A percentile compares a stretch with the other conserved stretches of the same genome.
phyloP scores from a whole-genome alignment of 345 rosid genomes.

The Ceriops decandra region DNA sequence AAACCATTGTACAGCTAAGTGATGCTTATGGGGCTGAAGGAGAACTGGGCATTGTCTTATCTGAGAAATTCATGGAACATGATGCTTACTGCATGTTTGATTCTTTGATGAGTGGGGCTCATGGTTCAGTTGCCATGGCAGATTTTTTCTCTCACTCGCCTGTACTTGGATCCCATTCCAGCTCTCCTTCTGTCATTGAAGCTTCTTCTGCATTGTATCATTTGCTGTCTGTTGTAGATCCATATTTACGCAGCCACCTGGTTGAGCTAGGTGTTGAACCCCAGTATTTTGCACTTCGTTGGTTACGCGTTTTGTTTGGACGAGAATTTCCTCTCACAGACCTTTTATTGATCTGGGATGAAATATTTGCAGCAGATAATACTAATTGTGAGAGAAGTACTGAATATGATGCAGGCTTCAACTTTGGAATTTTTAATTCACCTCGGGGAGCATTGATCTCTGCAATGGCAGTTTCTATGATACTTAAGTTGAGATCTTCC shows the following conservation, averaged over 20 bases:
- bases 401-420: conserved; percentile 32
- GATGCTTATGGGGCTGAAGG: conserved; percentile 99
- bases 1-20: conserved; percentile 55
- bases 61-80: conserved; percentile 96
- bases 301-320: conserved; percentile 91
- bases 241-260: conserved; percentile 82
- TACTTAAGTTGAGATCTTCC: conserved; percentile 76
- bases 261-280: conserved; percentile 95
- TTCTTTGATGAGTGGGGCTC: conserved; percentile 76
- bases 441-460: conserved; percentile 73
- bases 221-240: conserved; percentile 70
- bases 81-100: conserved; percentile 99
- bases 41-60: conserved; percentile 87
- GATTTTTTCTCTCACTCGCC: conserved; percentile 69
- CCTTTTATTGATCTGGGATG: conserved; percentile 89
- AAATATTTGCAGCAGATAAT: conserved; percentile 73
- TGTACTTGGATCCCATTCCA: conserved; percentile 47
- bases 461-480: conserved; percentile 82
- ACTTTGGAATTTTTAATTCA: conserved; percentile 56
- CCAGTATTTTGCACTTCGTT: conserved; percentile 92
- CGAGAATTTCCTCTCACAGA: conserved; percentile 77
- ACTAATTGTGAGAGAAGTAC: conserved; percentile 23
- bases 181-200: conserved; percentile 82
- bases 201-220: conserved; percentile 78
- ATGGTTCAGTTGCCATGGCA: conserved; percentile 79